Conservation (phyloP, 306 rosid genomes). For the Alnus rubra region DNA sequence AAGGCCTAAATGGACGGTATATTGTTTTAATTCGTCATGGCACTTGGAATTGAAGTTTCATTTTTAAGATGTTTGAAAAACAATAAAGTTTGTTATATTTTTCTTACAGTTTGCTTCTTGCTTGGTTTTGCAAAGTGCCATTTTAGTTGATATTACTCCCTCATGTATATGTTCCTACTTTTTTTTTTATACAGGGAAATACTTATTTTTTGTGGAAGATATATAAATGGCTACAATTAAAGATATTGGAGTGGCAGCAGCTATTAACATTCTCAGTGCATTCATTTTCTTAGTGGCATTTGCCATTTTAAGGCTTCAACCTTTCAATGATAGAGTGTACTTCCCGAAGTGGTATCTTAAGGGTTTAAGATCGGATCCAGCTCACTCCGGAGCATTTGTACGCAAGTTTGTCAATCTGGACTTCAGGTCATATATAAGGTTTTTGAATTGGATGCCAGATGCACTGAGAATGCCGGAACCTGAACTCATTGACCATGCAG, state of each 20-base stretch:
- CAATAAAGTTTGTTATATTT: background rate
- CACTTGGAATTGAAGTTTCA: background rate
- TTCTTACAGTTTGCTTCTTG: background rate
- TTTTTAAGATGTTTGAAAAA: background rate
- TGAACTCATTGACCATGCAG: conserved; percentile 96
- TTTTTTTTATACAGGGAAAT: conserved; percentile 40
- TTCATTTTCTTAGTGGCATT: conserved; percentile 70
- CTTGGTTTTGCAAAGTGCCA: background rate
- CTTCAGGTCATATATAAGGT: conserved; percentile 68
- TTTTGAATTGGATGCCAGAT: conserved; percentile 91
- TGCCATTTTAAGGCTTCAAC: conserved; percentile 93
- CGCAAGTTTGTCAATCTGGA: conserved; percentile 83
- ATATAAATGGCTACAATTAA: conserved; percentile 67
- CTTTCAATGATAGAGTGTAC: conserved; percentile 91
- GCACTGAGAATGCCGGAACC: conserved; percentile 95
- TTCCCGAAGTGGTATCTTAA: conserved; percentile 94
- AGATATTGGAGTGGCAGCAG: conserved; percentile 82
- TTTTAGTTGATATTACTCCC: background rate
- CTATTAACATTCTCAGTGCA: conserved; percentile 71
- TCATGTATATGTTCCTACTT: background rate
- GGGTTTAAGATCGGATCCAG: conserved; percentile 80
- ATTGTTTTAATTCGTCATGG: background rate
- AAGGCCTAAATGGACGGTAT: background rate
- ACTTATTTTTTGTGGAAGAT: conserved; percentile 7
- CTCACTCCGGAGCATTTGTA: conserved; percentile 64